Base-by-base conservation (phyloP, 2,329 filamentous ascomycete species). In the Penicillium frequentans region DNA sequence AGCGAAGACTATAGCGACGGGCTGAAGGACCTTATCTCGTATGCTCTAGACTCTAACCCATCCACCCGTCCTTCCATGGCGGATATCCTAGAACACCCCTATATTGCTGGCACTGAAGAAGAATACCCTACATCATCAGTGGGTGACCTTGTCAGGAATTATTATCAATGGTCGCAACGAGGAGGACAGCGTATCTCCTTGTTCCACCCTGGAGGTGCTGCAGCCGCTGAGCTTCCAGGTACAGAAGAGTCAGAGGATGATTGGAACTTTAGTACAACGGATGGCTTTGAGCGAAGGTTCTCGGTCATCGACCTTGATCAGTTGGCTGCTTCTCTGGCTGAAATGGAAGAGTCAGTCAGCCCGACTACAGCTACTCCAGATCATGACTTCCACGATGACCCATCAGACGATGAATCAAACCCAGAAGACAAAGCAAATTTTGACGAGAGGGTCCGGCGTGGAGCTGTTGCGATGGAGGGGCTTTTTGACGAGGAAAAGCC, bases 221-320 rank as follows among this genome's bases (percentile, higher is more conserved):
- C 79, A 16, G 81, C 81, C 13, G 84, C 85, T 31, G 79, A 83
- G 57, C 72, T 81, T 29, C 78, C 81, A 27, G 77, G 75, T 35
- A 64, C 67, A 13, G 73, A 77, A 26, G 75, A 80, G 4, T 67
- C 74, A 1, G 76, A 79, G 3, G 81, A 84, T 42, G 83, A 85
- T 59, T 88, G 85, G 85, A 86, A 85, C 56, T 88, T 88, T 67
- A 87, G 84, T 63, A 86, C 84, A 5, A 86, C 84, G 2, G 83
- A 84, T 60, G 81, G 83, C 14, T 87, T 87, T 61, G 82, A 87
- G 59, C 75, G 77, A 55, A 68, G 79, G 33, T 79, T 80, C 49
- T 81, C 79, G 2, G 74, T 79, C 43, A 75, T 81, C 47, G 72
- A 77, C 58, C 61, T 78, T 9, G 73, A 80, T 60, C 73, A 80